Percentiles rank a stretch among this genome's conserved stretches.
Evolutionary conservation across 2,329 filamentous ascomycete species (phyloP).

Genomic region (Exutisphaerella laricina): DNA sequence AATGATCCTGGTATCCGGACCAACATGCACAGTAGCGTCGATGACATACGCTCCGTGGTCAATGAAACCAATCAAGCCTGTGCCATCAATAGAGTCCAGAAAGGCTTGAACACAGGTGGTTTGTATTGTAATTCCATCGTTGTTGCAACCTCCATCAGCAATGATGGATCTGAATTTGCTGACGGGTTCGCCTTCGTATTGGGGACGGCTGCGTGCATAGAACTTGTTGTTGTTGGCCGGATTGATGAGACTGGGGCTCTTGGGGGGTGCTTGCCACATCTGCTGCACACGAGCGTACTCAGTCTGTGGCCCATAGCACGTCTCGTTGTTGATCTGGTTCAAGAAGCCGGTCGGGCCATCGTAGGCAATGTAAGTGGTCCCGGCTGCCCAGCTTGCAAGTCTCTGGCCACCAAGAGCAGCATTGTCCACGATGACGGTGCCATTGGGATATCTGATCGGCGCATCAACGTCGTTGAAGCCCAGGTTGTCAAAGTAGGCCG

Average conservation of each 20-base stretch:
- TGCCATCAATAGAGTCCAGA: conserved; percentile 40
- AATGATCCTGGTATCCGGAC: conserved; percentile 47
- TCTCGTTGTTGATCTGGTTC: conserved; percentile 10
- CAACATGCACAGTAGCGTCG: conserved; percentile 47
- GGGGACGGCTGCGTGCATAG: conserved; percentile 78
- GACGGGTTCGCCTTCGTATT: conserved; percentile 65
- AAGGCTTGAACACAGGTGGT: conserved; percentile 76
- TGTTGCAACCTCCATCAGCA: conserved; percentile 54
- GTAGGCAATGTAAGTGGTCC: conserved; percentile 56
- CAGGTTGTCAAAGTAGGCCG: conserved; percentile 80
- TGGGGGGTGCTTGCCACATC: conserved; percentile 44
- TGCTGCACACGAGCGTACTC: conserved; percentile 31
- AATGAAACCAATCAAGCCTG: conserved; percentile 56
- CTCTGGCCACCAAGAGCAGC: conserved; percentile 52
- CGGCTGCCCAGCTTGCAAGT: conserved; percentile 65
- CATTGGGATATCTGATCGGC: conserved; percentile 57
- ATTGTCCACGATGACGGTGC: conserved; percentile 53
- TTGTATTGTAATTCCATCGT: conserved; percentile 81
- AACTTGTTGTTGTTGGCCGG: conserved; percentile 53
- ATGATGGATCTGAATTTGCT: conserved; percentile 64
- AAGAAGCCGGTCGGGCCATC: conserved; percentile 8
- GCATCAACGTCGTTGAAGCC: conserved; percentile 61
- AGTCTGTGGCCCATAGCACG: conserved; percentile 27
- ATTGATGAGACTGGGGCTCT: conserved; percentile 63
- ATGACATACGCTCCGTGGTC: conserved; percentile 60